Percentiles rank a stretch among this genome's conserved stretches.
phyloP scores from a whole-genome alignment of 352 stramenopile genomes.

The Thraustotheca clavata region DNA sequence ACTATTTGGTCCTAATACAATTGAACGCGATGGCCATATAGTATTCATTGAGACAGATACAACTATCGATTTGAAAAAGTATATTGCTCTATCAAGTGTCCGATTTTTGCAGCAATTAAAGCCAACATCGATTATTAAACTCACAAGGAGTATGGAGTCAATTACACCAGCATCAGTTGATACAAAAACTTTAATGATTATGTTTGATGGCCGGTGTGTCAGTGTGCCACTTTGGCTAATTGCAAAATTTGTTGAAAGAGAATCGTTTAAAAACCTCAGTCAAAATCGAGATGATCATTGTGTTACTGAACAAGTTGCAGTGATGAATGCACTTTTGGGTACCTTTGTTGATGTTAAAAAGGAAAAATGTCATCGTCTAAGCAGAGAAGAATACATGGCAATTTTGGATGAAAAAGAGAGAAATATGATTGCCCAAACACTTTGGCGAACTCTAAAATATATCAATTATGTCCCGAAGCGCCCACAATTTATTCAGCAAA shows the following conservation, averaged over 20 bases:
- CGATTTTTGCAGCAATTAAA: constrained; percentile 4
- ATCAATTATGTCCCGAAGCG: neutral
- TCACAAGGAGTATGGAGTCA: neutral
- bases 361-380: constrained; percentile 1
- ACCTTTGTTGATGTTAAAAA: neutral
- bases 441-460: constrained; percentile 3
- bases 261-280: neutral
- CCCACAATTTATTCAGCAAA: constrained; percentile 11
- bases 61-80: constrained; percentile 9
- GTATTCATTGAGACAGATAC: constrained; percentile 12
- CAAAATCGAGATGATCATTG: neutral
- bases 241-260: neutral
- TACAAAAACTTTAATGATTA: constrained; percentile 1
- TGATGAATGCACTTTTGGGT: neutral
- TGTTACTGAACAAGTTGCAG: neutral
- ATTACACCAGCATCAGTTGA: neutral
- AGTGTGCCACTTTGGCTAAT: constrained; percentile 17
- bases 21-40: neutral
- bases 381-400: constrained; percentile 9
- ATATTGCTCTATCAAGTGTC: neutral
- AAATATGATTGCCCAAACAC: neutral
- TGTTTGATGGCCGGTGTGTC: neutral
- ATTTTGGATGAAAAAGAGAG: neutral
- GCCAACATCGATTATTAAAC: neutral
- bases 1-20: constrained; percentile 2